phyloP scores from a whole-genome alignment of 2,329 filamentous ascomycete genomes.

The Daldinia sp. region DNA sequence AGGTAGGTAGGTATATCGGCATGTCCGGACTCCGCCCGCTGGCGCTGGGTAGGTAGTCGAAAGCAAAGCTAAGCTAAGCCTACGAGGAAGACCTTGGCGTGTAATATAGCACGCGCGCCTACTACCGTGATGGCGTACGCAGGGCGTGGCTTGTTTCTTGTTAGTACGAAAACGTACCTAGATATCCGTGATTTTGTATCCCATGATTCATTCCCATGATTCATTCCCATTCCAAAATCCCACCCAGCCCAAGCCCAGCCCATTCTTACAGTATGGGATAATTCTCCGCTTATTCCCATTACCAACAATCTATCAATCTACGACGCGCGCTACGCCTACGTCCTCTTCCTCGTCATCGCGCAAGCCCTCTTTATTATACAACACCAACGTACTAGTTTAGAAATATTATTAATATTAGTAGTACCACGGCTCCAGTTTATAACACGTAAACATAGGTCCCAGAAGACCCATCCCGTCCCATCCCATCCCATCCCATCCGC shows the following conservation, averaged over 20 bases:
- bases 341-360: not conserved
- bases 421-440: not conserved
- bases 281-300: not conserved
- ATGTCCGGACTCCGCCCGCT: not conserved
- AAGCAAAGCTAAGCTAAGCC: not conserved
- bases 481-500: not conserved
- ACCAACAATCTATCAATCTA: too few species aligned
- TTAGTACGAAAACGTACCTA: not conserved
- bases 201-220: too few species aligned
- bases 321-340: too few species aligned
- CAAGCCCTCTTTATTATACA: not conserved
- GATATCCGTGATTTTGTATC: not conserved
- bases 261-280: not conserved
- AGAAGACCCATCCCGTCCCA: not conserved
- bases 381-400: not conserved
- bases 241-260: too few species aligned
- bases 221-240: too few species aligned
- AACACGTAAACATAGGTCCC: not conserved
- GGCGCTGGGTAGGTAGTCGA: not conserved
- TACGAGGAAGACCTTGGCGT: not conserved
- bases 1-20: constrained; percentile 9
- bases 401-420: not conserved
- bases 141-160: not conserved
- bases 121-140: not conserved
- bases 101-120: not conserved